These are phyloP conservation scores for Oemleria cerasiformis DNA, from an alignment of 306 rosid species.

Conservation along the genomic window DNA sequence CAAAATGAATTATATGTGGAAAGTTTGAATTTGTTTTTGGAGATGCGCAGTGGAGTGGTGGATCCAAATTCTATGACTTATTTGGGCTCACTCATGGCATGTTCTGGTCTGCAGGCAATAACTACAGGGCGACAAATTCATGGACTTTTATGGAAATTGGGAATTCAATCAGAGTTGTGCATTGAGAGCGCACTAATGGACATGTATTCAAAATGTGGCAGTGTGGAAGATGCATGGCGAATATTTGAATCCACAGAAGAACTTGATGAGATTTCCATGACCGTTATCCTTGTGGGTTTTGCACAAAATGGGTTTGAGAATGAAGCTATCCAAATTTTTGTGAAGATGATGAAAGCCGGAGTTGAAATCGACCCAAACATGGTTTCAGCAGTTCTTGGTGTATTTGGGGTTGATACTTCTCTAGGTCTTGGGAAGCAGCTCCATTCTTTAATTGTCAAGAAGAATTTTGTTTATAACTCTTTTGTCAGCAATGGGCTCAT, in stretches of 20 bases:
- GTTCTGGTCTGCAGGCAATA: slow-evolving; percentile 77
- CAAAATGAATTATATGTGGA: slow-evolving; percentile 50
- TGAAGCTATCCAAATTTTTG: slow-evolving; percentile 74
- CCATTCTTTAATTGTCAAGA: slow-evolving; percentile 60
- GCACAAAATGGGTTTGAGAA: slow-evolving; percentile 80
- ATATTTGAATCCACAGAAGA: slow-evolving; percentile 70
- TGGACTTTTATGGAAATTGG: slow-evolving; percentile 67
- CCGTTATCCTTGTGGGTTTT: slow-evolving; percentile 82
- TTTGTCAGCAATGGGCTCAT: slow-evolving; percentile 79
- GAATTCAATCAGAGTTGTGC: slow-evolving; percentile 68
- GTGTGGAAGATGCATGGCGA: slow-evolving; percentile 63
- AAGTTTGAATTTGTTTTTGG: slow-evolving; percentile 46
- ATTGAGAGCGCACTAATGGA: slow-evolving; percentile 90
- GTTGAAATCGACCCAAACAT: slow-evolving; percentile 58
- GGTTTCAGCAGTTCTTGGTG: slow-evolving; percentile 83
- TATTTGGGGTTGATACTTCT: slow-evolving; percentile 71
- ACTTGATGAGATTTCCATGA: slow-evolving; percentile 73
- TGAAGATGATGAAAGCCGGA: slow-evolving; percentile 62
- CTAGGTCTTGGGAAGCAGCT: slow-evolving; percentile 70
- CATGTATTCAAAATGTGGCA: slow-evolving; percentile 78
- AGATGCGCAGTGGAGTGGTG: slow-evolving; percentile 56
- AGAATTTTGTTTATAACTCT: slow-evolving; percentile 52
- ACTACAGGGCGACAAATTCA: slow-evolving; percentile 72
- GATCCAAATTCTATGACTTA: slow-evolving; percentile 75
- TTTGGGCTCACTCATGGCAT: slow-evolving; percentile 73